These are phyloP conservation scores for Metarhizium rileyi DNA, from an alignment of 2,329 filamentous ascomycete genomes.

Conservation along the genomic window DNA sequence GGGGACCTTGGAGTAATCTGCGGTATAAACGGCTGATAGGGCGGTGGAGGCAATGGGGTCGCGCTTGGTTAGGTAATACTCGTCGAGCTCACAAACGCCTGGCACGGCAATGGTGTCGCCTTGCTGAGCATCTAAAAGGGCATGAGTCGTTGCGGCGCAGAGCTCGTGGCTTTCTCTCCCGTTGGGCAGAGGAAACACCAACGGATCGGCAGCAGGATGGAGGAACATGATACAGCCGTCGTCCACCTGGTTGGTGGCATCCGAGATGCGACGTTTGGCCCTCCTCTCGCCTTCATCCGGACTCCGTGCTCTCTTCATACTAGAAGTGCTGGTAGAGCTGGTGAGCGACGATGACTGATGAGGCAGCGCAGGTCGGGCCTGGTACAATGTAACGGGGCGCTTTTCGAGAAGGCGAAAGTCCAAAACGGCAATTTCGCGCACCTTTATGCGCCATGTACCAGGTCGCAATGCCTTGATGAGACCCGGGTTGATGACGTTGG, in stretches of 20 bases:
- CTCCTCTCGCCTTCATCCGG: slow-evolving; percentile 34
- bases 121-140: slow-evolving; percentile 40
- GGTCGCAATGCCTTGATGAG: slow-evolving; percentile 38
- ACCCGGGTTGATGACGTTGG: slow-evolving; percentile 34
- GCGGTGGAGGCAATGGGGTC: slow-evolving; percentile 46
- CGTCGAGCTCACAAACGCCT: slow-evolving; percentile 39
- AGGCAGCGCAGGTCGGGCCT: slow-evolving; percentile 19
- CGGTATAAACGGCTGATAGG: slow-evolving; percentile 47
- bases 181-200: slow-evolving; percentile 42
- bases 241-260: slow-evolving; percentile 22
- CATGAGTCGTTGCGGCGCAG: slow-evolving; percentile 34
- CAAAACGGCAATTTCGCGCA: slow-evolving; percentile 38
- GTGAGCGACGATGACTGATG: slow-evolving; percentile 22
- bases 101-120: slow-evolving; percentile 40
- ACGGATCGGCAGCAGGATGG: slow-evolving; percentile 36
- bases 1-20: slow-evolving; percentile 40
- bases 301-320: slow-evolving; percentile 40
- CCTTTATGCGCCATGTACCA: slow-evolving; percentile 47
- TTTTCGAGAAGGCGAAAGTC: slow-evolving; percentile 51
- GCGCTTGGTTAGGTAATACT: slow-evolving; percentile 45
- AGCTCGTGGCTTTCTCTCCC: slow-evolving; percentile 38
- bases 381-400: slow-evolving; percentile 33
- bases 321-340: slow-evolving; percentile 28
- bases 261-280: slow-evolving; percentile 32
- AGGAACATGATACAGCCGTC: slow-evolving; percentile 48